Evolutionary conservation across 257 asterid species (phyloP).

Genomic region (Scutellaria minor): DNA sequence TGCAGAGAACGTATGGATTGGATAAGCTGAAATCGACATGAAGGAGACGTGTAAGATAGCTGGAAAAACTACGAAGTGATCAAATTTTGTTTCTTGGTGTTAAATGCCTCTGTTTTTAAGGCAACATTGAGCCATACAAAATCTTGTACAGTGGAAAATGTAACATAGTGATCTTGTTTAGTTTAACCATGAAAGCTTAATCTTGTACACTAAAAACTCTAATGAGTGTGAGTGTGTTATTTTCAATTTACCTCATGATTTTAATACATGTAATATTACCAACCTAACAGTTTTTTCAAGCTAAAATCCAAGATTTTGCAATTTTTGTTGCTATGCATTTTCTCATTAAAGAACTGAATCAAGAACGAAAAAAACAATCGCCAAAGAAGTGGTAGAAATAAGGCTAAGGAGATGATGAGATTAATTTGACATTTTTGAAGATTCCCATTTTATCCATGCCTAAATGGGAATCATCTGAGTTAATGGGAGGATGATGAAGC

Average conservation of each 20-base stretch:
- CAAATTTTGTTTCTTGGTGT: conserved; percentile 31
- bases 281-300: neutral
- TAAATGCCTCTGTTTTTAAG: conserved; percentile 5
- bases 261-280: neutral
- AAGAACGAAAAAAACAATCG: no score
- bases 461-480: conserved; percentile 33
- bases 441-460: conserved; percentile 59
- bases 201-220: neutral
- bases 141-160: conserved; percentile 40
- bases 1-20: conserved; percentile 68
- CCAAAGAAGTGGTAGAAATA: no score
- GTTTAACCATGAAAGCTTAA: conserved; percentile 15
- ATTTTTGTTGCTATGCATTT: neutral
- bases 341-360: neutral
- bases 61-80: conserved; percentile 6
- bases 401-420: neutral
- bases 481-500: conserved; percentile 45
- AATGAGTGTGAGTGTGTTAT: neutral
- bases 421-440: conserved; percentile 46
- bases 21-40: conserved; percentile 67
- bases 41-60: conserved; percentile 24
- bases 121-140: conserved; percentile 19
- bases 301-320: neutral
- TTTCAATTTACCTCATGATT: conserved; percentile 22
- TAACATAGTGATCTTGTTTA: conserved; percentile 29